Base-by-base conservation (phyloP, 768 basidiomycete genomes). In the Collybia sp. region DNA sequence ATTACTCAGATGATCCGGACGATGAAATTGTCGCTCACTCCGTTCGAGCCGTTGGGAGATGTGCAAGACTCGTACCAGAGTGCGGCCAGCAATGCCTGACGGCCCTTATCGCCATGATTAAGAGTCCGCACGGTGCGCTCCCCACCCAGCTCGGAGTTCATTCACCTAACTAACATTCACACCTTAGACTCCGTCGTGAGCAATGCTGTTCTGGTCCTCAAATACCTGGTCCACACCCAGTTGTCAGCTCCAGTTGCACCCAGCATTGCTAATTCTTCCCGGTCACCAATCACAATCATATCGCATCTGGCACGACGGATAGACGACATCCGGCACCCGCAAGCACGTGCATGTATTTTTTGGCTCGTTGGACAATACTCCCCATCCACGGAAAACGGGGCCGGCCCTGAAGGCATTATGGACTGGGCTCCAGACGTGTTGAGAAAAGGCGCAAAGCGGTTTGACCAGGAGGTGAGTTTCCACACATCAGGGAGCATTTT, bases 281-380 rank as follows among this genome's bases (percentile, higher is more conserved):
- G 68, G 42, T 64, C 69, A 5, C 77, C 89, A 0, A 59, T 85
- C 9, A 67, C 72, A 6, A 86, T 95, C 51, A 83, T 95, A n/a
- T 76, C 82, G 2, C 79, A 82, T 31, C 79, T 97, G 5, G 90
- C 92, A 0, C 73, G 78, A 41, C 76, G 79, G 30, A 76, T 95
- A 39, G 88, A 92, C 40, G 83, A 82, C 43, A 88, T 97, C 42
- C 76, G 70, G 6, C 89, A 93, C 54, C 71, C 83, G 1, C 77
- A 82, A 55, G 93, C 94, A 1, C 71, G 90, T 25, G 92, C 94
- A 0, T 93, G 88, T 53, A 82, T 97, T 1, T 67, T 92, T 18
- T 96, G 95, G 93, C 78, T 97, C 0, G 92, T 93, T 0, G 94
- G 95, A 0, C 92, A 96, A 61, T 91, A 91, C 58, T 79, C 87